Base-by-base conservation (phyloP, 352 stramenopile species). In the Elongisporangium anandrum region DNA sequence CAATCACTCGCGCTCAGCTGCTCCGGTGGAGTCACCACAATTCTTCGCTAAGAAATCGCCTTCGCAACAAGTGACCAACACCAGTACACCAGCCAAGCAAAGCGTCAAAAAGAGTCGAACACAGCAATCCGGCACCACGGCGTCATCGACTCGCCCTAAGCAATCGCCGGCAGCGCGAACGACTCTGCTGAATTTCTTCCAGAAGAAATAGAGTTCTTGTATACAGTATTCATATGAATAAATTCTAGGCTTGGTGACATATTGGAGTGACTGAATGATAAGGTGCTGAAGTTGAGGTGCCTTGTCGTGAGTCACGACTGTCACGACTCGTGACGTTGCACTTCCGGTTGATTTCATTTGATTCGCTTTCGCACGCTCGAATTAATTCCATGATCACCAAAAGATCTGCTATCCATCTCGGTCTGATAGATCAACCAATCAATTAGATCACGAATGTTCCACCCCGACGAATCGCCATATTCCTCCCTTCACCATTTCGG, bases 151-250 rank as follows among this genome's bases (percentile, higher is more conserved):
- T 61, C 17, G 20, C 24, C n/a, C 55, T 55, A 53, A 55, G 47
- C 50, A 56, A 50, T 50, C 48, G 34, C 53, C 50, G 41, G 45
- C 41, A 47, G 60, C 41, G 57, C 56, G 29, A 58, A 69, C 20
- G 15, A 84, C 75, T 2, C 48, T 87, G 23, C 59, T 87, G 13
- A 57, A 78, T n/a, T 84, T 85, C 29, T 85, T 85, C 56, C 60
- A 70, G 50, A 74, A 73, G 34, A 45, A 45, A 45, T 45, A 45
- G 34, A 2, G 34, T 4, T 45, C 9, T 45, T 17, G 26, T 38
- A 1, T 9, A 38, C 12, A 38, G 2, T 34, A 34, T 34, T 7
- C 12, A 38, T 38, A 38, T 38, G n/a, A n/a, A 34, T 7, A 34
- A 34, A 34, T 34, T 34, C 24, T 34, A 7, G 24, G 7, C 7